Conservation (phyloP, 148 eudicot species). For the Fallopia convolvulus region DNA sequence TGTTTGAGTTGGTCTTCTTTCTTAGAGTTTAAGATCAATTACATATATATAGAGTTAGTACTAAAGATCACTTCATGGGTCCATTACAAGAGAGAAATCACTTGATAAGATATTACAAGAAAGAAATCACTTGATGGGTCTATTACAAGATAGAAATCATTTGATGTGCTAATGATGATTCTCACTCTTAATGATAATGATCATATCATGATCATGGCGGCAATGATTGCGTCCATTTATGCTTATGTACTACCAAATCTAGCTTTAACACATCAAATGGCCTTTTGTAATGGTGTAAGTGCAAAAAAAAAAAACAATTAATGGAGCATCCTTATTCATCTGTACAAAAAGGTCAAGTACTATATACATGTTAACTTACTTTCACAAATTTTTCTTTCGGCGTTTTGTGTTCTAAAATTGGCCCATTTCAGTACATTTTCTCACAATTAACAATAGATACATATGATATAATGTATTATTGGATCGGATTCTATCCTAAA, state of each 20-base stretch:
- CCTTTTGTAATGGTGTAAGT: background rate
- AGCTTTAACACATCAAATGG: background rate
- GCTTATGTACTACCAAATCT: background rate
- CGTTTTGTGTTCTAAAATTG: too few relatives aligned
- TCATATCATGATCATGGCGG: background rate
- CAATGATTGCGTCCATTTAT: background rate
- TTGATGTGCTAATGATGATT: conserved; percentile 1
- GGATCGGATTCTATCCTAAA: too few relatives aligned
- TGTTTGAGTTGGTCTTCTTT: background rate
- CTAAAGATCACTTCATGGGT: background rate
- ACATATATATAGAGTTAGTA: background rate
- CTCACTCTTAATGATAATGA: background rate
- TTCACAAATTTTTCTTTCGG: too few relatives aligned
- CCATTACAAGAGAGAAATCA: background rate
- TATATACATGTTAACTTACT: too few relatives aligned
- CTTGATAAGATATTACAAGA: background rate
- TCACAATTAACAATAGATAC: too few relatives aligned
- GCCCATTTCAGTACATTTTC: too few relatives aligned
- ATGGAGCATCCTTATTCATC: too few relatives aligned
- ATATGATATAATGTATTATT: too few relatives aligned
- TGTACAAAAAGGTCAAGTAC: too few relatives aligned
- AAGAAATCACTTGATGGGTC: background rate
- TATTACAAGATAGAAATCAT: background rate
- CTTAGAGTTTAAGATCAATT: background rate
- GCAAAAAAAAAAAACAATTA: background rate